Evolutionary conservation across 2,329 filamentous ascomycete species (phyloP), one percentile per base, ranked within the genome.

Genomic region (Aureobasidium subglaciale): DNA sequence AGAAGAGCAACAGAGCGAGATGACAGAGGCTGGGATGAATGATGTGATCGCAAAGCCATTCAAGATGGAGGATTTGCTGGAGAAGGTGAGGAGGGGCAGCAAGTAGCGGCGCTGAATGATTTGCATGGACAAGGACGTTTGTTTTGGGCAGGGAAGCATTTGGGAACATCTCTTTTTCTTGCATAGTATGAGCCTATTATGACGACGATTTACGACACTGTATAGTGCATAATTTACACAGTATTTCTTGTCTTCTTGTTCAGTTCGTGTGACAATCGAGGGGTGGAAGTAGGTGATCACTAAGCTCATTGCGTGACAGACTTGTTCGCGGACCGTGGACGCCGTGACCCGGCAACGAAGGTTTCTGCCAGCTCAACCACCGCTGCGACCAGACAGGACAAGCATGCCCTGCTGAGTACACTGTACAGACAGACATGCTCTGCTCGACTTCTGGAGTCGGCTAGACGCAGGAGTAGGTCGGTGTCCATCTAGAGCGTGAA

Each of bases 21-120:
- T 68, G 66, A 35, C 62, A 6, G 49, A 62, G 16, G 59, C 59
- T 16, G 68, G 68, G 8, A 69, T 70, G 67, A 63, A 68, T 56
- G 63, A 63, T 42, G 62, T 67, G 7, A 61, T 68, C 7, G 61
- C 58, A 7, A 68, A 68, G 56, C 66, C 66, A 2, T 68, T 67
- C 58, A 67, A 63, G 52, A 65, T 68, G 32, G 62, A 67, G 18
- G 65, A 67, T 2, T 57, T 68, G 62, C 60, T 68, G 43, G 30
- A 45, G 4, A 52, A 48, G 35, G 37, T 56, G 1, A 49, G 54
- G 1, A 46, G 29, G n/a, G 20, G 20, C 5, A 54, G 38, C 38
- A 42, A 54, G 10, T 27, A 22, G 27, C 5, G 16, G 22, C 18
- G 34, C 32, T n/a, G 20, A 48, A 34, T n/a, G 13, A 34, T 34